Evolutionary conservation across 2,329 filamentous ascomycete genomes (phyloP).

Genomic region (Juglanconis sp.): DNA sequence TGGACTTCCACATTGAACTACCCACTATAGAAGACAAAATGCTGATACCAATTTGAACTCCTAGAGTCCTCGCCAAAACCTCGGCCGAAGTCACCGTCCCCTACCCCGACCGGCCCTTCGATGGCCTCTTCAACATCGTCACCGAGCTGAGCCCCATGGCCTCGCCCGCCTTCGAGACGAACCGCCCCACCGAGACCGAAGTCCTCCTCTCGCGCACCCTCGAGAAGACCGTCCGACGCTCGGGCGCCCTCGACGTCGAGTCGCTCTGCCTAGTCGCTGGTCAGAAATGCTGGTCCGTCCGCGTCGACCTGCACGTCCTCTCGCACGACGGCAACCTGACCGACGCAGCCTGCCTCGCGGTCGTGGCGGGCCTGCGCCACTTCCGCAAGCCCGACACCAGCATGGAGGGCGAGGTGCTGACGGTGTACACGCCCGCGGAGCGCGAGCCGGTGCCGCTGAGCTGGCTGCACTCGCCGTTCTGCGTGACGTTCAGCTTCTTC

Average conservation of each 20-base stretch:
- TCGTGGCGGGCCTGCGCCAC: slow-evolving; percentile 84
- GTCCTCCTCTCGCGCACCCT: slow-evolving; percentile 82
- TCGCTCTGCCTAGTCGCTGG: slow-evolving; percentile 91
- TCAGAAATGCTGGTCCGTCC: slow-evolving; percentile 85
- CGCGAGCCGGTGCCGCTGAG: slow-evolving; percentile 86
- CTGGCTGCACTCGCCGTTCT: slow-evolving; percentile 88
- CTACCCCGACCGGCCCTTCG: slow-evolving; percentile 84
- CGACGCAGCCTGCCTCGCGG: slow-evolving; percentile 80
- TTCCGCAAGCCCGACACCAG: slow-evolving; percentile 88
- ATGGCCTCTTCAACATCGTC: slow-evolving; percentile 89
- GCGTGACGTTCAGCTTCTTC: slow-evolving; percentile 86
- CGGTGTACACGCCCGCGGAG: slow-evolving; percentile 79
- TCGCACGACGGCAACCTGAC: slow-evolving; percentile 88
- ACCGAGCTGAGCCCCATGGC: slow-evolving; percentile 92
- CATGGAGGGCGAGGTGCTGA: slow-evolving; percentile 80
- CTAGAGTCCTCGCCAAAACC: slow-evolving; percentile 76
- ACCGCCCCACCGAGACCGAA: slow-evolving; percentile 79
- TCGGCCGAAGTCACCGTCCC: slow-evolving; percentile 86
- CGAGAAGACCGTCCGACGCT: slow-evolving; percentile 91
- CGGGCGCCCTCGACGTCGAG: slow-evolving; percentile 89
- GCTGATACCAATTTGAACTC: slow-evolving; percentile 10
- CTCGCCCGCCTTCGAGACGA: slow-evolving; percentile 83
- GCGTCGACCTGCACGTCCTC: slow-evolving; percentile 88
- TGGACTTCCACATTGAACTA: neutral
- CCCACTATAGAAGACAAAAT: neutral